A percentile compares a stretch with the other conserved stretches of the same genome.
These are phyloP conservation scores for Lentinula sp. DNA, from an alignment of 768 basidiomycete species.

Conservation along the genomic window DNA sequence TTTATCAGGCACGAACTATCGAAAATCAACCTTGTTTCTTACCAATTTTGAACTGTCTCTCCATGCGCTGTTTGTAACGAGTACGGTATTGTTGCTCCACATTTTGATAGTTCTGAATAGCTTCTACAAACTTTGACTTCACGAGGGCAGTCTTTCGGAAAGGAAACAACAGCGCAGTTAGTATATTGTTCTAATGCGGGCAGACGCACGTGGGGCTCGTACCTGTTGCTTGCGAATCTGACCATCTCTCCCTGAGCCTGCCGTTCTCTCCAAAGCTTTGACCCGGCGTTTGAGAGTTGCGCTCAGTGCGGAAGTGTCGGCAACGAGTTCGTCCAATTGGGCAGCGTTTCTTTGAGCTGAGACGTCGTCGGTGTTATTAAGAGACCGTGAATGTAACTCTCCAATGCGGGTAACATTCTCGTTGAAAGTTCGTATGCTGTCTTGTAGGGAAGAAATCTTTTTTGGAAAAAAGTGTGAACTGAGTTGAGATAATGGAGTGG, in stretches of 20 bases:
- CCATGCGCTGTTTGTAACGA: constrained; percentile 77
- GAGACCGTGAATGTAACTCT: constrained; percentile 67
- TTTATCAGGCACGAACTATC: background rate
- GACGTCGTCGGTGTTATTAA: constrained; percentile 72
- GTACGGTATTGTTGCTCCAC: constrained; percentile 77
- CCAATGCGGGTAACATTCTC: constrained; percentile 63
- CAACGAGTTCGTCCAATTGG: constrained; percentile 63
- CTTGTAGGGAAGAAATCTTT: constrained; percentile 75
- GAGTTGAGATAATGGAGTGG: background rate
- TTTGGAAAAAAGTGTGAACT: background rate
- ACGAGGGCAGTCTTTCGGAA: background rate
- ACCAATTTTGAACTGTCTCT: constrained; percentile 87
- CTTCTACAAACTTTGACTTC: constrained; percentile 73
- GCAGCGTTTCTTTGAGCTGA: constrained; percentile 54
- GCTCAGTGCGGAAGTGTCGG: constrained; percentile 68
- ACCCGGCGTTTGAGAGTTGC: constrained; percentile 65
- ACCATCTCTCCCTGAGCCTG: constrained; percentile 60
- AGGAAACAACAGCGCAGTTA: background rate
- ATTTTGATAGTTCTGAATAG: constrained; percentile 78
- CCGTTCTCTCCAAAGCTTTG: constrained; percentile 63
- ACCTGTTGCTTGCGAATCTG: constrained; percentile 79
- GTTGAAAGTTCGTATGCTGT: constrained; percentile 60
- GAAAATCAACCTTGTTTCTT: constrained; percentile 12
- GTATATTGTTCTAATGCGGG: background rate
- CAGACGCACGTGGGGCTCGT: constrained; percentile 1